These are phyloP conservation scores for Rhodotorula sp. DNA, from an alignment of 1,284 basidiomycete genomes.

Conservation along the genomic window DNA sequence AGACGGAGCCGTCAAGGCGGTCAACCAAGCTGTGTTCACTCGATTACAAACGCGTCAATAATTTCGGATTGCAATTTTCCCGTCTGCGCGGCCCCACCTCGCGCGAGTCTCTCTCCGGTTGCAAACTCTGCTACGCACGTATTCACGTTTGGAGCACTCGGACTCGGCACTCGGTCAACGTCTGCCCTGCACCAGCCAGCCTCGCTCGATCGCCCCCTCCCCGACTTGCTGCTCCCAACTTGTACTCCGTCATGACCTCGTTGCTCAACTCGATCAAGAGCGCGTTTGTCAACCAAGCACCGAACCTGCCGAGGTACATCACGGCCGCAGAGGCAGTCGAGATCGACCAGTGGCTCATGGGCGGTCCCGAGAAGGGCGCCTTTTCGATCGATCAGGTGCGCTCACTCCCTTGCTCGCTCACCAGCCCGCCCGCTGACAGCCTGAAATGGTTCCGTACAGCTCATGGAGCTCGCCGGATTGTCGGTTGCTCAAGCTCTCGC, in stretches of 20 bases:
- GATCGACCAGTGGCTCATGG: constrained; percentile 94
- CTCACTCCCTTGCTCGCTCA: constrained; percentile 2
- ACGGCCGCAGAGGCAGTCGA: constrained; percentile 49
- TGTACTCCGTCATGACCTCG: background rate
- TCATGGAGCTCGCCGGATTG: constrained; percentile 98
- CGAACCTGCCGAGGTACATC: constrained; percentile 18
- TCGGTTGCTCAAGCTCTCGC: constrained; percentile 88
- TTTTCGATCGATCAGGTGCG: constrained; percentile 85
- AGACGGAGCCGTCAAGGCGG: too few species aligned
- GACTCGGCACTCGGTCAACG: background rate
- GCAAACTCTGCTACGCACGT: background rate
- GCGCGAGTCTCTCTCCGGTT: background rate
- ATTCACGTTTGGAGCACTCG: background rate
- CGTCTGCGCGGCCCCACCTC: too few species aligned
- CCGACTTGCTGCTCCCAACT: background rate
- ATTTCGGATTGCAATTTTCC: too few species aligned
- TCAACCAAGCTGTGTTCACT: too few species aligned
- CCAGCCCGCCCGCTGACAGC: background rate
- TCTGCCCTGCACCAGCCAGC: background rate
- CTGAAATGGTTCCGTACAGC: constrained; percentile 52
- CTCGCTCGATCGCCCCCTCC: background rate
- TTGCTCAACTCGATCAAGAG: constrained; percentile 3
- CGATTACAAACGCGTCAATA: too few species aligned
- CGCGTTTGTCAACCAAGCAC: constrained; percentile 1
- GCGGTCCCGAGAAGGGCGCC: constrained; percentile 59